Evolutionary conservation across 2,329 filamentous ascomycete genomes (phyloP).

Genomic region (Macrophomina tecta): DNA sequence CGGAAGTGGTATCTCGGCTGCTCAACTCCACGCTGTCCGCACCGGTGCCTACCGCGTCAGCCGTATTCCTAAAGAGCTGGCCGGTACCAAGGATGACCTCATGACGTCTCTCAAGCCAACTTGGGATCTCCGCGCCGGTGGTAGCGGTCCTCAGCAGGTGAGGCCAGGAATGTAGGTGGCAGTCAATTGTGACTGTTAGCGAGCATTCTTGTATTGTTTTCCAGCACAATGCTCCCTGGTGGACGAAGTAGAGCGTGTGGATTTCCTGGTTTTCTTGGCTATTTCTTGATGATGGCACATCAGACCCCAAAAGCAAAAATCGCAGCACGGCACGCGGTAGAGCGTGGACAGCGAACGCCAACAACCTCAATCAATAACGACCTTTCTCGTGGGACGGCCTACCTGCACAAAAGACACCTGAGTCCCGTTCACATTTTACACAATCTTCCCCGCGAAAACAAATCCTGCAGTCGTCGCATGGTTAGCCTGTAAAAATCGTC

Average conservation of each 20-base stretch:
- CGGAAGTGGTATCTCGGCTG: slow-evolving; percentile 75
- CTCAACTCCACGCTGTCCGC: slow-evolving; percentile 74
- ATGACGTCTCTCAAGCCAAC: slow-evolving; percentile 62
- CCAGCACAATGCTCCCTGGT: neutral
- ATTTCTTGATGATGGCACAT: slow-evolving; percentile 18
- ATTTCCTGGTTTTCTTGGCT: slow-evolving; percentile 15
- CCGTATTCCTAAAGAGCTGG: slow-evolving; percentile 78
- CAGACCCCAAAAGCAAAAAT: slow-evolving; percentile 12
- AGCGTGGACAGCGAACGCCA: slow-evolving; percentile 10
- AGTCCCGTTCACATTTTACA: neutral
- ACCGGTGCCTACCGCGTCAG: slow-evolving; percentile 85
- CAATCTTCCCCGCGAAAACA: neutral
- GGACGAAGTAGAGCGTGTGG: neutral
- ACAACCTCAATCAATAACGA: slow-evolving; percentile 21
- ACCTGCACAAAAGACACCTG: slow-evolving; percentile 5
- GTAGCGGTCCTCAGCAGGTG: slow-evolving; percentile 13
- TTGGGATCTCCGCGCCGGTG: slow-evolving; percentile 54
- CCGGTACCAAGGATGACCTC: slow-evolving; percentile 77
- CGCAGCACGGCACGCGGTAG: slow-evolving; percentile 14
- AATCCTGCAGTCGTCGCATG: slow-evolving; percentile 11
- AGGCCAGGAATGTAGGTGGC: slow-evolving; percentile 3
- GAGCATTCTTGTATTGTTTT: slow-evolving; percentile 1
- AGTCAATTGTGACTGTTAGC: neutral
- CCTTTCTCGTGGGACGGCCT: slow-evolving; percentile 22
- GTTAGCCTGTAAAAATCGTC: slow-evolving; percentile 6